Conservation (phyloP, 306 rosid species). For the Pueraria montana region DNA sequence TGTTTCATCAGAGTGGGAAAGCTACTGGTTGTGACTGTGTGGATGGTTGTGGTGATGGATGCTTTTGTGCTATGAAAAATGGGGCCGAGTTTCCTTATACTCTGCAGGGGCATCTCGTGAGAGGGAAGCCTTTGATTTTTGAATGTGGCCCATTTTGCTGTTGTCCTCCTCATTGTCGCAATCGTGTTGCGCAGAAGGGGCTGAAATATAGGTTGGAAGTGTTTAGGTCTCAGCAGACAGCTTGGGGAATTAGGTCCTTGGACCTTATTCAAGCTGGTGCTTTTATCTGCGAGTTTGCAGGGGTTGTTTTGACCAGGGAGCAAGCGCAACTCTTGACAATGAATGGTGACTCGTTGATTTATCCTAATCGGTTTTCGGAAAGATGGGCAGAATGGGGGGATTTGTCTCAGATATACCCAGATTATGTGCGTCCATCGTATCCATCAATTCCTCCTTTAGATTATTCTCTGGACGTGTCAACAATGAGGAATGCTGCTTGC, state of each 20-base stretch:
- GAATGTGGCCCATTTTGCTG: conserved; percentile 94
- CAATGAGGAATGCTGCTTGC: conserved; percentile 95
- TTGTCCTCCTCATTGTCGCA: conserved; percentile 84
- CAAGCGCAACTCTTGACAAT: conserved; percentile 85
- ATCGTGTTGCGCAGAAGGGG: conserved; percentile 85
- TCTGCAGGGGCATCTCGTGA: conserved; percentile 71
- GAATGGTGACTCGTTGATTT: conserved; percentile 83
- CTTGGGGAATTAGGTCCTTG: conserved; percentile 97
- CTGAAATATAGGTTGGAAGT: conserved; percentile 77
- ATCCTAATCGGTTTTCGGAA: conserved; percentile 78
- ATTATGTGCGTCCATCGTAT: conserved; percentile 79
- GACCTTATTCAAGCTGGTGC: conserved; percentile 92
- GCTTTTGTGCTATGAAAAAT: conserved; percentile 85
- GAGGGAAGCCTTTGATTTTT: conserved; percentile 90
- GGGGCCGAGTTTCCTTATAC: conserved; percentile 84
- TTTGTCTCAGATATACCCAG: conserved; percentile 72
- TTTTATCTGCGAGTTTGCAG: conserved; percentile 91
- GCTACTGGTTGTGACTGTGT: conserved; percentile 84
- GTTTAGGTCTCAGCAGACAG: conserved; percentile 85
- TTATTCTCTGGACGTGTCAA: conserved; percentile 91
- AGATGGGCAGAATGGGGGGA: conserved; percentile 99
- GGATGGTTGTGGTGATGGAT: conserved; percentile 62
- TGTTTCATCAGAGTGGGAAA: conserved; percentile 71
- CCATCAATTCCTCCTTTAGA: conserved; percentile 91
- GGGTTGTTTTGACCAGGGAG: conserved; percentile 86